Base-by-base conservation (phyloP, 805 yeast genomes). In the Yarrowia keelungensis region DNA sequence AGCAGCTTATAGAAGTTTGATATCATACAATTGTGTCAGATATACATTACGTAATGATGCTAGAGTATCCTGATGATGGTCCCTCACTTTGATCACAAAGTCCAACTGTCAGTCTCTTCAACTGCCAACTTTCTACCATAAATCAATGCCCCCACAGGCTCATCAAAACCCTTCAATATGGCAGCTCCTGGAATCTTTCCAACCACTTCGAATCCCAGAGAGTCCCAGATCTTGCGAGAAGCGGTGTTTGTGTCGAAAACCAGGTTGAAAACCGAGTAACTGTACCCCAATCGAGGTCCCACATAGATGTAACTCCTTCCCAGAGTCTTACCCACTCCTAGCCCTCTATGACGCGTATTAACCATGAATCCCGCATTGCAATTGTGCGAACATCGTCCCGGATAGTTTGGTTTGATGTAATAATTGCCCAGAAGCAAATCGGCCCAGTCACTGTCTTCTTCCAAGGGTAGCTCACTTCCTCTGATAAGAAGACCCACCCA, bases 201-300 rank as follows among this genome's bases (percentile, higher is more conserved):
- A 7, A 92, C 82, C 71, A 91, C 80, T 72, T 86, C 87, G 80
- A 94, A 95, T 71, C 88, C 87, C 50, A 89, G 81, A 10, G 87
- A 81, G 73, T 91, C 97, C 80, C 93, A 85, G 58, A 94, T 88
- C 70, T 88, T 81, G 71, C 95, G 81, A 7, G 96, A 94, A 2
- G 96, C 88, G n/a, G 85, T 86, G 75, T 95, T 95, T 2, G 96
- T 88, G 72, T 92, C 97, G 77, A 91, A 95, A 2, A 94, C 92
- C 69, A 94, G 81, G 71, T 92, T 92, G 79, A 95, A 90, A 71
- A 90, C 85, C 5, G 91, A 85, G 72, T 92, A 90, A 0, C 93
- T 89, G 77, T 90, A 94, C 5, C 97, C 97, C 50, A 95, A 81
- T 70, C 87, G 82, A 15, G 94, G 94, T 1, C 97, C 92, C 98